phyloP scores from a whole-genome alignment of 179 eudicot species.

The Silene coronaria region DNA sequence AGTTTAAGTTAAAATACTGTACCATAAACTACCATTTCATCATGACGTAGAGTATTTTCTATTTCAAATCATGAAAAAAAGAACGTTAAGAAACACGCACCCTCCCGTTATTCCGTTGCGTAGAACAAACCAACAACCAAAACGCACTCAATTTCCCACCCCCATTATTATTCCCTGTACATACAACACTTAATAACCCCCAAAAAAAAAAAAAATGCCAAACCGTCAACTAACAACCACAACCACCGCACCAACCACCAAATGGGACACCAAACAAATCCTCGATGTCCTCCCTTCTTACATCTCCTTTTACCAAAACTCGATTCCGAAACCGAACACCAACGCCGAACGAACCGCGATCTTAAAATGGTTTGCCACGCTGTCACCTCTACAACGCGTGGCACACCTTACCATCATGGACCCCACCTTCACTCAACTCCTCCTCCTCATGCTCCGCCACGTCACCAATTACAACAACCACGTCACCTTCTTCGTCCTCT shows the following conservation, averaged over 20 bases:
- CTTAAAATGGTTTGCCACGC: constrained; percentile 68
- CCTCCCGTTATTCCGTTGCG: not conserved
- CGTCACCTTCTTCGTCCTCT: constrained; percentile 58
- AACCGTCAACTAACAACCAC: constrained; percentile 16
- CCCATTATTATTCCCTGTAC: not conserved
- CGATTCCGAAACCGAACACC: not conserved
- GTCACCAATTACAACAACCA: constrained; percentile 10
- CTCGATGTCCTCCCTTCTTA: constrained; percentile 74
- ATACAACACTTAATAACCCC: not conserved
- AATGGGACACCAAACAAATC: constrained; percentile 51
- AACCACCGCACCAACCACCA: constrained; percentile 14
- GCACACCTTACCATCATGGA: constrained; percentile 64
- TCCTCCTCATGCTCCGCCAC: constrained; percentile 53
- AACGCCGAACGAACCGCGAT: constrained; percentile 38
- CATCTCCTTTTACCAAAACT: constrained; percentile 63
- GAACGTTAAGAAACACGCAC: not conserved
- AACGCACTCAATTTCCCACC: not conserved
- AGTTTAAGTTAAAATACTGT: too few relatives aligned
- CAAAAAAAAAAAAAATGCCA: not conserved
- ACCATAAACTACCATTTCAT: too few relatives aligned
- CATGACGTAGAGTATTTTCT: too few relatives aligned
- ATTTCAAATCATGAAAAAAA: too few relatives aligned
- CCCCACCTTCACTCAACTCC: constrained; percentile 43
- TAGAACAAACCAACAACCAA: too few relatives aligned
- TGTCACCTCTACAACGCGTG: constrained; percentile 58